These are phyloP conservation scores for Trichoderma harzianum DNA, from an alignment of 2,329 filamentous ascomycete species.

Conservation along the genomic window DNA sequence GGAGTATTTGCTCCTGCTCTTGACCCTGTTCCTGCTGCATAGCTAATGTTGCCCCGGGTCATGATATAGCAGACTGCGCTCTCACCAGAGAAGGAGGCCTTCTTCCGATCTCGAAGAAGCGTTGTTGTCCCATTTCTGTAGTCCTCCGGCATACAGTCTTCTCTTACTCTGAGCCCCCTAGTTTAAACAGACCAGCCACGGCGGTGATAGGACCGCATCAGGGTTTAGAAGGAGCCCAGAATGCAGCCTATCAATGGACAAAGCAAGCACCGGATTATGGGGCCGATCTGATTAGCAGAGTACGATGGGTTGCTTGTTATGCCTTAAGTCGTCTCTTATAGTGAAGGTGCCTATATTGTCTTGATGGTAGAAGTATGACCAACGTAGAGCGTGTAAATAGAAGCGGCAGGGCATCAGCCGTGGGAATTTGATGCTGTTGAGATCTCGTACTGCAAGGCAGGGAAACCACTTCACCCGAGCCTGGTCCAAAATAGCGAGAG, in stretches of 20 bases:
- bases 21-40: background rate
- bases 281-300: background rate
- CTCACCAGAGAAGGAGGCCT: background rate
- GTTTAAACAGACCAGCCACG: background rate
- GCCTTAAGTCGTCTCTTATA: background rate
- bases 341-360: background rate
- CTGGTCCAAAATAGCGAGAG: background rate
- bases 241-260: background rate
- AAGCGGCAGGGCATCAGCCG: background rate
- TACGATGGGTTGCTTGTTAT: background rate
- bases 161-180: background rate
- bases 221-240: background rate
- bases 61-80: background rate
- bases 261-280: background rate
- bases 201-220: background rate
- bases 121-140: background rate
- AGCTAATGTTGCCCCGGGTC: background rate
- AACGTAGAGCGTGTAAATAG: background rate
- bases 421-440: background rate
- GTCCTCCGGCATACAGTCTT: background rate
- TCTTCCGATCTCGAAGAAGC: background rate
- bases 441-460: background rate
- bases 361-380: background rate
- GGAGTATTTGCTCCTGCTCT: background rate
- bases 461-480: background rate